Base-by-base conservation (phyloP, 805 yeast genomes). In the Saitoella complicata region DNA sequence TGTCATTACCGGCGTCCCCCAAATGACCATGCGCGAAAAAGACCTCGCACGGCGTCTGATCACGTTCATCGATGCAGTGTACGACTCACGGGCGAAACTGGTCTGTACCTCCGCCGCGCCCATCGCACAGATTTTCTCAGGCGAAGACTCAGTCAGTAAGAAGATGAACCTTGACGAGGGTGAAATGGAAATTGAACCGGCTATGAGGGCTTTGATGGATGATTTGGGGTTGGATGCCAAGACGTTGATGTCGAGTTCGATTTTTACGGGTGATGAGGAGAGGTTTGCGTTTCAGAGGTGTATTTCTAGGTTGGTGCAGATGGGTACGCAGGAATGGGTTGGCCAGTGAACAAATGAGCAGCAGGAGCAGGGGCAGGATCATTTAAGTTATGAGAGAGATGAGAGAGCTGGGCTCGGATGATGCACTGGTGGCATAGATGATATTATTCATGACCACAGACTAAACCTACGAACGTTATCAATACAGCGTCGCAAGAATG, bases 231-330 rank as follows among this genome's bases (percentile, higher is more conserved):
- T 21, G 21, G 21, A 21, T 21, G 21, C 21, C 4, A 21, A 21
- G 21, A 21, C 21, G 4, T 21, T 21, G 21, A 21, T 21, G 21
- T 21, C 21, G 21, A 21, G 21, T 4, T 21, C 21, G 21, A 44
- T 60, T 49, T 88, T 91, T 65, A 83, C 83, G 5, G 72, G 91
- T 37, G 97, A 86, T 62, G 98, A 88, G 61, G 98, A 88, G 63
- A 74, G 80, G 60, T 91, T 88, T 66, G 98, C 98, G 21, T 88
- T 88, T 67, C 95, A 95, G 0, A 72, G 98, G 58, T 96, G 97
- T 0, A 67, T 88, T 46, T 78, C 91, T 54, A 75, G 98, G 58
- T 68, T 91, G 52, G 73, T 87, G 39, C 97, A 88, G 53, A 88
- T 88, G 96, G 79, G 94, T 52, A 80, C 95, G 5, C 78, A 78